Evolutionary conservation across 2,329 filamentous ascomycete species (phyloP).

Genomic region (Exophiala sp.): DNA sequence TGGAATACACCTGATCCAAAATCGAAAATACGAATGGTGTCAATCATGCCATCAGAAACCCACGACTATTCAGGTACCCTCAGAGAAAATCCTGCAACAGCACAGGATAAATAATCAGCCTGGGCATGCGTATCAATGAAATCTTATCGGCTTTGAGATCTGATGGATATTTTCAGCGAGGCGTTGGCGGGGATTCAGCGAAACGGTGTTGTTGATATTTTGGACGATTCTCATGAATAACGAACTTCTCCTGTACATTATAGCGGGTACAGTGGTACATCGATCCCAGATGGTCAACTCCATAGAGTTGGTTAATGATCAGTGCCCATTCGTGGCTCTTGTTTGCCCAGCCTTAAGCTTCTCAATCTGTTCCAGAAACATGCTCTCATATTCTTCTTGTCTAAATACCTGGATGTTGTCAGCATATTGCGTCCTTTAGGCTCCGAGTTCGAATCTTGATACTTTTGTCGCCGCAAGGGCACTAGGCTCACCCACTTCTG

Average conservation of each 20-base stretch:
- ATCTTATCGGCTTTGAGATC: neutral
- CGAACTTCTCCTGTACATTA: neutral
- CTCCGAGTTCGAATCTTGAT: neutral
- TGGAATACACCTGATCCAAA: conserved; percentile 27
- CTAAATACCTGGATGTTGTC: conserved; percentile 21
- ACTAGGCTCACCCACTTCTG: conserved; percentile 26
- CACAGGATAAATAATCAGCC: conserved; percentile 12
- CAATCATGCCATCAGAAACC: conserved; percentile 21
- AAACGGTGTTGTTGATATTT: neutral
- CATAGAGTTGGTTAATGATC: neutral
- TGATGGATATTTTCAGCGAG: conserved; percentile 15
- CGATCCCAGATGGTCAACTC: neutral
- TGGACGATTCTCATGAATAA: neutral
- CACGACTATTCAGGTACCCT: conserved; percentile 14
- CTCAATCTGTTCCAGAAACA: conserved; percentile 25
- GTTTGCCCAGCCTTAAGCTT: conserved; percentile 15
- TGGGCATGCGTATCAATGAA: conserved; percentile 21
- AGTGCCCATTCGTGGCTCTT: conserved; percentile 13
- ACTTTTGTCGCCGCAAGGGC: conserved; percentile 26
- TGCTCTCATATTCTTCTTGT: conserved; percentile 25
- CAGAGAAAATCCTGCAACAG: conserved; percentile 18
- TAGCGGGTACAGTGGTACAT: neutral
- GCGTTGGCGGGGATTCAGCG: conserved; percentile 14
- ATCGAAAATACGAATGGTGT: conserved; percentile 28
- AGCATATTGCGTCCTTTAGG: neutral